These are phyloP conservation scores for Sanguinoderma infundibulare DNA, from an alignment of 1,284 basidiomycete genomes.

Conservation along the genomic window DNA sequence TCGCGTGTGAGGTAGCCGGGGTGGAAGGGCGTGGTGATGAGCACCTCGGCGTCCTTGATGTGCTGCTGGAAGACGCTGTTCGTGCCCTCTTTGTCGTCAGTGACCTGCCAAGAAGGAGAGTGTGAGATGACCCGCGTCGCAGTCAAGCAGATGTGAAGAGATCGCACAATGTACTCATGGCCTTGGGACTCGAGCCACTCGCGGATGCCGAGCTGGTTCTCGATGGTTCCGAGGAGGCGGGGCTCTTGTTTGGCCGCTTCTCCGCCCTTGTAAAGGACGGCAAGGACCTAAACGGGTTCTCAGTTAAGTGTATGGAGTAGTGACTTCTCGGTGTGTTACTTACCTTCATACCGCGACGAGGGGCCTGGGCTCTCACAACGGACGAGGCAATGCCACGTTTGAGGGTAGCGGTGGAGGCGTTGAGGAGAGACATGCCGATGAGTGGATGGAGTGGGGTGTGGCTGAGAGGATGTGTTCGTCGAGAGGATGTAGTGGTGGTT, in stretches of 20 bases:
- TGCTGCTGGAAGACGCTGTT: conserved; percentile 89
- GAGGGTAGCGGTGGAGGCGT: conserved; percentile 16
- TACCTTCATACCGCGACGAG: conserved; percentile 30
- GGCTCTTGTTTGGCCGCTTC: conserved; percentile 81
- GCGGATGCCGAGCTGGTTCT: conserved; percentile 86
- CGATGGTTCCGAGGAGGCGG: conserved; percentile 86
- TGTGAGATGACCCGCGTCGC: neutral
- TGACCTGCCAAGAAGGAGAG: conserved; percentile 57
- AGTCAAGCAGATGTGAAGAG: neutral
- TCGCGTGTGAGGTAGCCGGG: conserved; percentile 89
- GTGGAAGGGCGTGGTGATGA: conserved; percentile 94
- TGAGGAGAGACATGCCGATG: conserved; percentile 19
- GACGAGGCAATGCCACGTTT: conserved; percentile 18
- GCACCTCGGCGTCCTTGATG: conserved; percentile 78
- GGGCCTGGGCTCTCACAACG: neutral
- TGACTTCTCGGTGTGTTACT: neutral
- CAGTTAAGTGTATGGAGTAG: neutral
- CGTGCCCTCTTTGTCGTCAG: conserved; percentile 87
- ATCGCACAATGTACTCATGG: conserved; percentile 69
- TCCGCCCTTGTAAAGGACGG: conserved; percentile 80
- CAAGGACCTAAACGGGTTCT: conserved; percentile 63
- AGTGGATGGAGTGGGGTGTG: no score
- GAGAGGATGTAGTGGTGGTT: no score
- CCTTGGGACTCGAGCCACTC: conserved; percentile 78
- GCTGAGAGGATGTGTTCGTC: neutral